Percentiles rank a stretch among this genome's conserved stretches.
Conservation (phyloP, 148 eudicot genomes). For the Chenopodium berlandieri region DNA sequence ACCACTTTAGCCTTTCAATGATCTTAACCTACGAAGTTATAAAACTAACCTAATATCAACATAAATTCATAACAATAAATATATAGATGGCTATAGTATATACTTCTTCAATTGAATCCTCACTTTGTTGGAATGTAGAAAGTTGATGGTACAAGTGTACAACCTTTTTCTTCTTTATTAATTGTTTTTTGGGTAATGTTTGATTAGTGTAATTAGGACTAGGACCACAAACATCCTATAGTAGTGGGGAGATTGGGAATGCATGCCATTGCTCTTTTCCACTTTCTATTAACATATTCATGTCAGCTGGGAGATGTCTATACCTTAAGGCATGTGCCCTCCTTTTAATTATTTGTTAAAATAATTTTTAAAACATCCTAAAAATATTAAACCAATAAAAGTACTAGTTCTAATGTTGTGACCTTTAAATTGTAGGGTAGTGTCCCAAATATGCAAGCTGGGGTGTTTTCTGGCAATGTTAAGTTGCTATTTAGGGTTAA, state of each 20-base stretch:
- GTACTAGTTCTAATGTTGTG: background rate
- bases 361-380: no score
- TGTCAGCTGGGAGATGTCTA: background rate
- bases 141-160: background rate
- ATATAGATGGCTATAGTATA: no score
- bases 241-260: background rate
- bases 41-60: no score
- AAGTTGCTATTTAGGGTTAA: constrained; percentile 14
- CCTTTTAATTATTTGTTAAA: background rate
- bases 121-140: background rate
- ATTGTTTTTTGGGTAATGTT: background rate
- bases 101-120: background rate
- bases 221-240: constrained; percentile 6
- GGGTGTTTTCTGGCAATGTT: constrained; percentile 10
- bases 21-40: no score
- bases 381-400: no score
- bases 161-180: background rate
- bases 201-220: background rate
- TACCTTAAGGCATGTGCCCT: constrained; percentile 16
- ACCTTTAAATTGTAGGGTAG: constrained; percentile 4
- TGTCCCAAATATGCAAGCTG: background rate
- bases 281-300: background rate
- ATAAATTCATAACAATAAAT: no score
- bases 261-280: background rate
- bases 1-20: no score